phyloP scores from a whole-genome alignment of 306 rosid species.

The Canavalia ensiformis region DNA sequence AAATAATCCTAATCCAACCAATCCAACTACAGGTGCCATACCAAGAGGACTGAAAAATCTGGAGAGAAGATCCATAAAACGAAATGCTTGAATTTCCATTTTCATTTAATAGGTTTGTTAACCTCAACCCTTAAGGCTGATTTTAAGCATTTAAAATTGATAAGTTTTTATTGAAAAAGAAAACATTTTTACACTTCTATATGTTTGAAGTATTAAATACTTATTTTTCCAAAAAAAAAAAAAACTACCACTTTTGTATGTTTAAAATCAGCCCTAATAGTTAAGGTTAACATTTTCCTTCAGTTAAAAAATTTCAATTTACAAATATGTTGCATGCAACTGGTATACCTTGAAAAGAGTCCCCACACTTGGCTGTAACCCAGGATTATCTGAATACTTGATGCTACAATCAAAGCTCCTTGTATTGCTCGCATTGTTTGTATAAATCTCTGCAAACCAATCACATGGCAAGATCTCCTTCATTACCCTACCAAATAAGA shows the following conservation, averaged over 20 bases:
- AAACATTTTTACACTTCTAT: too few relatives aligned
- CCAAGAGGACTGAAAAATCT: conserved; percentile 99
- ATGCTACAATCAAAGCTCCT: conserved; percentile 95
- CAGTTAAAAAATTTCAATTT: conserved; percentile 2
- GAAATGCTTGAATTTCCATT: conserved; percentile 23
- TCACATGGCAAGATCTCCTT: conserved; percentile 84
- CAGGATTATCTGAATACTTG: conserved; percentile 90
- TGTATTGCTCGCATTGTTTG: conserved; percentile 97
- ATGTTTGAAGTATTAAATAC: too few relatives aligned
- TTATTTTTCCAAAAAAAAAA: too few relatives aligned
- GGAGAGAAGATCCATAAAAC: conserved; percentile 47
- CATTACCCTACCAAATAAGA: conserved; percentile 87
- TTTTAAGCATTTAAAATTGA: too few relatives aligned
- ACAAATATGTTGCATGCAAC: conserved; percentile 28
- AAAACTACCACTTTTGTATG: too few relatives aligned
- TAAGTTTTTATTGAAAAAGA: too few relatives aligned
- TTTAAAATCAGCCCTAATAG: too few relatives aligned
- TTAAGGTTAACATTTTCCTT: too few relatives aligned
- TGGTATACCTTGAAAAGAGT: conserved; percentile 80
- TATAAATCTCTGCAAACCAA: conserved; percentile 98
- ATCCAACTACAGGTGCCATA: conserved; percentile 97
- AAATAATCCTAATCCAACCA: conserved; percentile 93
- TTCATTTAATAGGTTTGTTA: too few relatives aligned
- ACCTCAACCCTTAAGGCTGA: too few relatives aligned
- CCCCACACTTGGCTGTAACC: conserved; percentile 99